Percentiles rank a stretch among this genome's conserved stretches.
phyloP scores from a whole-genome alignment of 1,139 yeast species.

The Taphrina betulina region DNA sequence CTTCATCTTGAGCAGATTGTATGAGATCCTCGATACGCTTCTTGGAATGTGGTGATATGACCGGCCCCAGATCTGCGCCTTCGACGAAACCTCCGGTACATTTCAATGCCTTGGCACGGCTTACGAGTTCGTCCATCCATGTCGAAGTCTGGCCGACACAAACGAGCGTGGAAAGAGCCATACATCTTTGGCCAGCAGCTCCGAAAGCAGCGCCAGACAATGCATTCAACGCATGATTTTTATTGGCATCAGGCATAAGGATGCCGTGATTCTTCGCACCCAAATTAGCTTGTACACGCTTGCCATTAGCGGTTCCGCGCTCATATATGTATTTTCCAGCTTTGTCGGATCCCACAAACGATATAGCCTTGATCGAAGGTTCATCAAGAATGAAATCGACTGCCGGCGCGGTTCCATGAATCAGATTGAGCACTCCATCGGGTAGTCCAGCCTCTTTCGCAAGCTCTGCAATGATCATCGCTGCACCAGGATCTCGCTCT shows the following conservation, averaged over 20 bases:
- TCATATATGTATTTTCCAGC: conserved; percentile 74
- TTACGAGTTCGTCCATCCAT: conserved; percentile 63
- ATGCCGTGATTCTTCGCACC: conserved; percentile 79
- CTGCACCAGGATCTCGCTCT: conserved; percentile 76
- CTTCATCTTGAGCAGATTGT: conserved; percentile 54
- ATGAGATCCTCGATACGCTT: conserved; percentile 58
- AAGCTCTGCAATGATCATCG: conserved; percentile 71
- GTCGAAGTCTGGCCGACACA: conserved; percentile 69
- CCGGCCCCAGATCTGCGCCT: conserved; percentile 67
- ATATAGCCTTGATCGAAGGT: conserved; percentile 73
- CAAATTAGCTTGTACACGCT: conserved; percentile 73
- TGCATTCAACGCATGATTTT: conserved; percentile 63
- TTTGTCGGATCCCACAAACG: conserved; percentile 74
- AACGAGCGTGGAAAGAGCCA: conserved; percentile 74
- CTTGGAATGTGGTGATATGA: conserved; percentile 61
- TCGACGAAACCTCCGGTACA: conserved; percentile 69
- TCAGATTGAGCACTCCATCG: conserved; percentile 59
- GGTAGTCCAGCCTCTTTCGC: conserved; percentile 77
- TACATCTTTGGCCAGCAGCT: conserved; percentile 83
- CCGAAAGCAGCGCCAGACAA: conserved; percentile 78
- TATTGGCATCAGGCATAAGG: conserved; percentile 70
- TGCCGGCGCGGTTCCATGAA: conserved; percentile 74
- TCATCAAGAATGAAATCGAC: conserved; percentile 73
- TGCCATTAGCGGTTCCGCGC: conserved; percentile 67
- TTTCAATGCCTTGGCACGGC: conserved; percentile 57